Conservation (phyloP, 306 rosid genomes). For the Medicago truncatula region DNA sequence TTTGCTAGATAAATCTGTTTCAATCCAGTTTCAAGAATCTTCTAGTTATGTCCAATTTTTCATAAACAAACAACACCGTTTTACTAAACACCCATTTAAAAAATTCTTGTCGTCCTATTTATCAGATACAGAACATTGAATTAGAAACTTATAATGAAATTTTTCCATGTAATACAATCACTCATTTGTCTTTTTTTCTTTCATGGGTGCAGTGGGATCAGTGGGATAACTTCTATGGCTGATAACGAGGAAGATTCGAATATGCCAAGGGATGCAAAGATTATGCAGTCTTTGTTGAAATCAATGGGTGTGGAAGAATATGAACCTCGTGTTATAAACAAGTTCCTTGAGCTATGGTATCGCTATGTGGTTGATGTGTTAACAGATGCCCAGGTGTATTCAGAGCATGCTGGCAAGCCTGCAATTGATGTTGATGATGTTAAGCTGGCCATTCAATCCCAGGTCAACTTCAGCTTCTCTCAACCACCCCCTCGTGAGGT, state of each 20-base stretch:
- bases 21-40: neutral
- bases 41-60: neutral
- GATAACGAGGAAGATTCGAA: constrained; percentile 70
- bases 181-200: neutral
- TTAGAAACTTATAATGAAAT: neutral
- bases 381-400: constrained; percentile 90
- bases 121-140: neutral
- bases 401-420: constrained; percentile 84
- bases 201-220: neutral
- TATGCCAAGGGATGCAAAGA: constrained; percentile 90
- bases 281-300: constrained; percentile 73
- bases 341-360: constrained; percentile 91
- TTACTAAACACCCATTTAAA: neutral
- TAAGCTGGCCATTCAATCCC: constrained; percentile 92
- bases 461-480: constrained; percentile 90
- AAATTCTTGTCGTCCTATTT: neutral
- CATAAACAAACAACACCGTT: neutral
- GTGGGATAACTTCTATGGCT: constrained; percentile 48
- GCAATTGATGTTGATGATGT: constrained; percentile 84
- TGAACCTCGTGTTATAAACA: constrained; percentile 83
- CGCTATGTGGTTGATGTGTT: constrained; percentile 86
- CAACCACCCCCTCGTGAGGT: constrained; percentile 99
- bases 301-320: constrained; percentile 94
- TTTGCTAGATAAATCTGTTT: neutral
- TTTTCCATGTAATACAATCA: neutral